Base-by-base conservation (phyloP, 306 rosid species). In the Sphenostylis stenocarpa region DNA sequence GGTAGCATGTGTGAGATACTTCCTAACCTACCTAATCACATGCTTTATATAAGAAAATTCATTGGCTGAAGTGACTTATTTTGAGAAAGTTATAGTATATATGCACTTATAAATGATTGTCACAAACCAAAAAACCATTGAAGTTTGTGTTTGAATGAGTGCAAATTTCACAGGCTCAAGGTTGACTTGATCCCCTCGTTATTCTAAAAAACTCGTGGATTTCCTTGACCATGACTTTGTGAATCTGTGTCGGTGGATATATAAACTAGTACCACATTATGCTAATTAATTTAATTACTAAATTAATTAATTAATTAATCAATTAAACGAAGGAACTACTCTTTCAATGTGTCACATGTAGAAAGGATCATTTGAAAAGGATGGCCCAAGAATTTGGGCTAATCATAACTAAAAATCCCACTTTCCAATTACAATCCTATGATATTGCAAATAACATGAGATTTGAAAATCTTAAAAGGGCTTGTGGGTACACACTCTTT, bases 21-120 rank as follows among this genome's bases (percentile, higher is more conserved):
- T 84, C 74, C 61, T 67, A 74, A 52, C 62, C 80, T 53, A 85
- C 85, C 85, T 77, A 85, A 74, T 85, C 88, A 85, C 85, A 81
- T 85, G 88, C 52, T 53, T 72, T 36, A 23, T 41, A 39, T 11
- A 58, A 51, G 57, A 60, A 74, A 73, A 24, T 2, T 51, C 17
- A 68, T 31, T 17, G 33, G 57, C 48, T 71, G 31, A 26, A 57
- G 29, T 43, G 31, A 70, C 45, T 24, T 41, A 64, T 14, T 34
- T 14, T 11, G 28, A 67, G 21, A 52, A 66, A 69, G 48, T 52
- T 36, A 38, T 33, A 15, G 28, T 26, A 2, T 26, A 26, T 11
- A 16, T 7, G 26, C 26, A 17, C 15, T 19, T 53, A 63, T 58
- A 77, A 47, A 77, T 81, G 80, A 73, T 77, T 84, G 71, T 38